Evolutionary conservation across 2,329 filamentous ascomycete genomes (phyloP).

Genomic region (Raffaelea ambrosiae): DNA sequence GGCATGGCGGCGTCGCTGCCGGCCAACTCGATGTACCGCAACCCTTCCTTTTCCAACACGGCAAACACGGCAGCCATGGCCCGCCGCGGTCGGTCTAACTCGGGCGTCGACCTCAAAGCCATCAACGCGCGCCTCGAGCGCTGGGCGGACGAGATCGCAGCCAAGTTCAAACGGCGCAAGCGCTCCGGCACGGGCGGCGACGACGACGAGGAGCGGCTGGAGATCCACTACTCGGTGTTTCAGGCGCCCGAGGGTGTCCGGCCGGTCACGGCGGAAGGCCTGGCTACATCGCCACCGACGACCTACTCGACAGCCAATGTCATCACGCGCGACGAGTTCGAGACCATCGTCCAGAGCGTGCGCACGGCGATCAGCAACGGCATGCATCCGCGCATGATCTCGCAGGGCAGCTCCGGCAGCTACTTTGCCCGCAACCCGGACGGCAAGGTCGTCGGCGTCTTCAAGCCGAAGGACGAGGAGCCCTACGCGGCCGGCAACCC

Average conservation of each 20-base stretch:
- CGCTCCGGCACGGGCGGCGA: slow-evolving; percentile 32
- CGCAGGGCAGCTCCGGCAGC: slow-evolving; percentile 93
- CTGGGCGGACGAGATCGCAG: slow-evolving; percentile 97
- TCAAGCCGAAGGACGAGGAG: slow-evolving; percentile 98
- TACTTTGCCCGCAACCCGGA: slow-evolving; percentile 92
- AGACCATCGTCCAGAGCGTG: slow-evolving; percentile 85
- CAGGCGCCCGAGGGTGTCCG: slow-evolving; percentile 82
- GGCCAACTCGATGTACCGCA: not conserved
- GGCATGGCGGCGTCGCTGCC: slow-evolving; percentile 37
- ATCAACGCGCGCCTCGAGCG: slow-evolving; percentile 92
- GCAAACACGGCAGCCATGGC: no score
- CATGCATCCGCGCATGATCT: slow-evolving; percentile 89
- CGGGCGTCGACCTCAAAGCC: slow-evolving; percentile 93
- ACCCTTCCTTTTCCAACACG: not conserved
- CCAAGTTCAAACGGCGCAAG: slow-evolving; percentile 87
- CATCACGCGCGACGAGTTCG: slow-evolving; percentile 58
- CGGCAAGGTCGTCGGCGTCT: slow-evolving; percentile 93
- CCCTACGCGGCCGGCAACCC: slow-evolving; percentile 95
- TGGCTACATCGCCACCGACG: slow-evolving; percentile 50
- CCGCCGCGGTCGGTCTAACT: slow-evolving; percentile 51
- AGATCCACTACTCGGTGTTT: slow-evolving; percentile 97
- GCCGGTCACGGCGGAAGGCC: slow-evolving; percentile 65
- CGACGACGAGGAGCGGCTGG: slow-evolving; percentile 74
- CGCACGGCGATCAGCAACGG: slow-evolving; percentile 80
- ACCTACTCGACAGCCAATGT: slow-evolving; percentile 1